Percentiles rank a stretch among this genome's conserved stretches.
Evolutionary conservation across 2,329 filamentous ascomycete species (phyloP).

Genomic region (Apiospora sp.): DNA sequence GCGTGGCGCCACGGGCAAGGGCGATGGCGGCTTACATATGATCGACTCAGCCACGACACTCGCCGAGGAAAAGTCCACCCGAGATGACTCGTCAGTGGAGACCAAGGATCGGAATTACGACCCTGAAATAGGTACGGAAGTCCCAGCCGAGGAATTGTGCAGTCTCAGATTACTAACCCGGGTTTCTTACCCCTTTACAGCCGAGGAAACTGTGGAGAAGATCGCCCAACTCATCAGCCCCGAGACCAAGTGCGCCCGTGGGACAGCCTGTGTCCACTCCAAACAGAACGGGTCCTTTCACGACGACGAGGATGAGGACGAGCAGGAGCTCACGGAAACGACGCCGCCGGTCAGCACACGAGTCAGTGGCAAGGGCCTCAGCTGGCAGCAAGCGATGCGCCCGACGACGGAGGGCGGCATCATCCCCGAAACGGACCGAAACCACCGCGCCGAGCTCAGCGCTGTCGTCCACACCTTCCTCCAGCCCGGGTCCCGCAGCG

Average conservation of each 20-base stretch:
- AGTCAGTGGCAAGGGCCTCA: background rate
- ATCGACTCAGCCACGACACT: slow-evolving; percentile 8
- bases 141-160: accelerated
- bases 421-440: background rate
- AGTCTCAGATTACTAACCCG: background rate
- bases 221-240: slow-evolving; percentile 45
- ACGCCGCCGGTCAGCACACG: background rate
- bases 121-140: slow-evolving; percentile 42
- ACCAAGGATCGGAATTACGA: slow-evolving; percentile 36
- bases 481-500: slow-evolving; percentile 50
- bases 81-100: slow-evolving; percentile 27
- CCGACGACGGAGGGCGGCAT: background rate
- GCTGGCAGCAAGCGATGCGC: slow-evolving; percentile 2
- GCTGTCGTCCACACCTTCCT: slow-evolving; percentile 52
- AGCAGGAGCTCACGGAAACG: background rate
- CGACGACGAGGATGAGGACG: background rate
- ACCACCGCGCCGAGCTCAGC: slow-evolving; percentile 44
- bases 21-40: background rate
- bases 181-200: slow-evolving; percentile 28
- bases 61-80: background rate
- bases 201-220: slow-evolving; percentile 43
- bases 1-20: background rate
- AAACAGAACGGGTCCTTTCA: background rate
- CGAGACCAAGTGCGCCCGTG: slow-evolving; percentile 37
- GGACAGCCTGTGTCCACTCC: background rate